These are phyloP conservation scores for Caryopteris hybrid DNA, from an alignment of 305 asterid genomes.

Conservation along the genomic window DNA sequence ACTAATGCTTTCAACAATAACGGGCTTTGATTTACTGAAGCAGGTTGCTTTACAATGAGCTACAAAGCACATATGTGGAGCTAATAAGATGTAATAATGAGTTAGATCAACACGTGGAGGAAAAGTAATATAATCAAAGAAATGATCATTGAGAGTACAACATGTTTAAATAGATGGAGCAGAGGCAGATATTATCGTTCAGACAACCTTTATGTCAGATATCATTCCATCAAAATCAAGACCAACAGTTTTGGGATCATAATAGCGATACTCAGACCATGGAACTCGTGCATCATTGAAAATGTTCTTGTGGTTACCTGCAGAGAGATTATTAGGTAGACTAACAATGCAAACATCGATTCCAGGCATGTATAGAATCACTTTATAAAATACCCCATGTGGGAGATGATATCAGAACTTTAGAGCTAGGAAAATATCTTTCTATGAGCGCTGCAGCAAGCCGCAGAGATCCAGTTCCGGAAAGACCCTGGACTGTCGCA, in stretches of 20 bases:
- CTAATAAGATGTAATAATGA: not conserved
- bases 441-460: constrained; percentile 92
- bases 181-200: not conserved
- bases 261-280: constrained; percentile 94
- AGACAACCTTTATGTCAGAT: constrained; percentile 84
- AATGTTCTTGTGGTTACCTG: constrained; percentile 95
- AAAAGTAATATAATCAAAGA: constrained; percentile 10
- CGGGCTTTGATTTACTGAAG: constrained; percentile 1
- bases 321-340: constrained; percentile 20
- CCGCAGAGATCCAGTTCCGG: constrained; percentile 97
- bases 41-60: constrained; percentile 5
- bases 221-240: constrained; percentile 96
- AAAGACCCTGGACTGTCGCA: constrained; percentile 96
- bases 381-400: constrained; percentile 71
- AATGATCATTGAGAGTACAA: not conserved
- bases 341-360: constrained; percentile 6
- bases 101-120: not conserved
- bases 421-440: constrained; percentile 84
- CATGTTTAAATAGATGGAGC: constrained; percentile 7
- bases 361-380: constrained; percentile 13
- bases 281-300: constrained; percentile 92
- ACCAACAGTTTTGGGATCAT: constrained; percentile 92
- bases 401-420: constrained; percentile 88
- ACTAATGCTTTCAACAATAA: not conserved
- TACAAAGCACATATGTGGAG: constrained; percentile 4